Percentiles rank a stretch among this genome's conserved stretches.
Conservation (phyloP, 352 stramenopile genomes). For the Saprolegnia parasitica region DNA sequence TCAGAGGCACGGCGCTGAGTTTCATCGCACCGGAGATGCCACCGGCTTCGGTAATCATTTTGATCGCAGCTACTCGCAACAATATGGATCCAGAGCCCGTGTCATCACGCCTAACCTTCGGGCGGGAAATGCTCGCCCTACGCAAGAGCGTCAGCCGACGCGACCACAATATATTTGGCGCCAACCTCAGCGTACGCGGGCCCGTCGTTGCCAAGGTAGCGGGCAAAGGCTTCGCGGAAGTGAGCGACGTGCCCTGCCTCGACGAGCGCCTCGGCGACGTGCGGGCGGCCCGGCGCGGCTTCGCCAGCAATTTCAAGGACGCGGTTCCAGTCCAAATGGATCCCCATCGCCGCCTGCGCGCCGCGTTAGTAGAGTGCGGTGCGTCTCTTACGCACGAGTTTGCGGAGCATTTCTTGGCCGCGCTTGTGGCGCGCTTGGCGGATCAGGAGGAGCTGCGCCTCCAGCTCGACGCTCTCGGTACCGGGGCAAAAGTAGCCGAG, state of each 20-base stretch:
- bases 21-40: conserved; percentile 45
- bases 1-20: not conserved
- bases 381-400: conserved; percentile 47
- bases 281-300: conserved; percentile 66
- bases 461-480: conserved; percentile 64
- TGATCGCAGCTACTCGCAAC: conserved; percentile 52
- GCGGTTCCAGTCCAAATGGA: conserved; percentile 73
- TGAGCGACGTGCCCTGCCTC: conserved; percentile 67
- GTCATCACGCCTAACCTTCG: too few relatives aligned
- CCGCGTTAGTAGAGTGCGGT: not conserved
- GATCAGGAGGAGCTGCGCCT: conserved; percentile 75
- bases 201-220: conserved; percentile 77
- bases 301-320: conserved; percentile 80
- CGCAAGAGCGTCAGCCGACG: conserved; percentile 14
- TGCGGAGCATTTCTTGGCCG: conserved; percentile 76
- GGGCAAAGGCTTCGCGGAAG: conserved; percentile 74
- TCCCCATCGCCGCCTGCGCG: conserved; percentile 68
- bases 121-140: conserved; percentile 77
- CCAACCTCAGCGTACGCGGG: conserved; percentile 77
- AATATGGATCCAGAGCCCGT: not conserved
- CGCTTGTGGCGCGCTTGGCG: conserved; percentile 69
- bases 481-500: conserved; percentile 81
- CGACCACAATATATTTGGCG: not conserved
- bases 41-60: conserved; percentile 73
- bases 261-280: conserved; percentile 75